Base-by-base conservation (phyloP, 2,329 filamentous ascomycete genomes). In the Leptographium flavum region DNA sequence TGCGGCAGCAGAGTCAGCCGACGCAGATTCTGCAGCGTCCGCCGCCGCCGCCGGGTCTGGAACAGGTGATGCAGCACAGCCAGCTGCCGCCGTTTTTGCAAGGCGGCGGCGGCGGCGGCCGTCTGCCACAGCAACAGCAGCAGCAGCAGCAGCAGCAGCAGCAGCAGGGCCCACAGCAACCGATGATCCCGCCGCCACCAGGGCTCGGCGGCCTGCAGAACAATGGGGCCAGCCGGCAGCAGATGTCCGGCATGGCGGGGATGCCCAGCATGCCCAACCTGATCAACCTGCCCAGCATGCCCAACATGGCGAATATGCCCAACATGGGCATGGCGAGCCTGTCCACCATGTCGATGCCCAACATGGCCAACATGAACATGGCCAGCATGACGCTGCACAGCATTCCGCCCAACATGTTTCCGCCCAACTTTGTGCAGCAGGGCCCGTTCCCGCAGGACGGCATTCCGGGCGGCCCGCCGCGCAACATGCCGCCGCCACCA, bases 11-110 rank as follows among this genome's bases (percentile, higher is more conserved):
- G 28, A 31, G 17, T 4, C 46, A 47, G 51, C 75, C 74, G 5
- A 79, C 75, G 4, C 76, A 81, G 56, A 81, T 81, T 44, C 59
- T 81, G 21, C 76, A 81, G 58, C 73, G 76, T 6, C 75, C 74
- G n/a, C 71, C 69, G 1, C 72, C 71, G 19, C 74, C 71, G 17
- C 74, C 74, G 2, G 76, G 77, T 8, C 61, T 81, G 35, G 76
- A 68, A 17, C 60, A 79, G 39, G 71, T 74, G 53, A 71, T 80
- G 62, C 72, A 70, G 62, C 72, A 70, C 17, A 47, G 49, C 14
- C 46, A 46, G 2, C 73, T 69, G 21, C 69, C 61, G 17, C 69
- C 61, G 47, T 76, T 72, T 65, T 68, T 76, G 63, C 66, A 63
- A 35, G 62, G 58, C 41, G 59, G 58, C 43, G 66, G 62, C 21